A percentile compares a stretch with the other conserved stretches of the same genome.
Evolutionary conservation across 768 basidiomycete genomes (phyloP).

Genomic region (Mycena galericulata): DNA sequence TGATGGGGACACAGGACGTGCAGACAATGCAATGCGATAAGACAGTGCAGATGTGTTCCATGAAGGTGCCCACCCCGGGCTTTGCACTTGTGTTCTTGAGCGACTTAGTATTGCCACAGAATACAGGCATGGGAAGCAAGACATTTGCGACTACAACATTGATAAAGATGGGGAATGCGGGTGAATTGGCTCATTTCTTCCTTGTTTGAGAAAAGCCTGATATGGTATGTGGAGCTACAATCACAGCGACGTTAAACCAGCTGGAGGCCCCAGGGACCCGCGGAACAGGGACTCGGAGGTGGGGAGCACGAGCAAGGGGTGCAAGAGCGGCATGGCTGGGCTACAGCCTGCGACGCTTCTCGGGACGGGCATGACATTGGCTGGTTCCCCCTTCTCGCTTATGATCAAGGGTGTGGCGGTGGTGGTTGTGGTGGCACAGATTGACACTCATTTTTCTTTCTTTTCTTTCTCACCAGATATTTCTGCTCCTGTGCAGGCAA

Average conservation of each 20-base stretch:
- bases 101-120: conserved; percentile 41
- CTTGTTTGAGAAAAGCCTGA: too few relatives aligned
- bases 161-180: conserved; percentile 4
- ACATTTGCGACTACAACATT: conserved; percentile 5
- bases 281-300: background rate
- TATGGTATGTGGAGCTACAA: conserved; percentile 52
- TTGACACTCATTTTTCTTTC: background rate
- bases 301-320: conserved; percentile 32
- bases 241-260: conserved; percentile 58
- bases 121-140: background rate
- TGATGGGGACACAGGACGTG: conserved; percentile 65
- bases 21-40: conserved; percentile 71
- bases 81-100: conserved; percentile 82
- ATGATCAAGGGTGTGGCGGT: too few relatives aligned
- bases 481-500: too few relatives aligned
- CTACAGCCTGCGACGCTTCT: conserved; percentile 9
- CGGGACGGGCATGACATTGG: conserved; percentile 11
- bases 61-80: conserved; percentile 76
- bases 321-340: background rate
- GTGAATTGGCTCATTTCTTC: background rate
- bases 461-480: too few relatives aligned
- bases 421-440: too few relatives aligned
- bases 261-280: conserved; percentile 14
- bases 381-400: background rate
- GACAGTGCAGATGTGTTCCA: conserved; percentile 61